Evolutionary conservation across 495 filamentous ascomycete genomes (phyloP), one percentile per base, ranked within the genome.

Genomic region (Penicillium turbatum): DNA sequence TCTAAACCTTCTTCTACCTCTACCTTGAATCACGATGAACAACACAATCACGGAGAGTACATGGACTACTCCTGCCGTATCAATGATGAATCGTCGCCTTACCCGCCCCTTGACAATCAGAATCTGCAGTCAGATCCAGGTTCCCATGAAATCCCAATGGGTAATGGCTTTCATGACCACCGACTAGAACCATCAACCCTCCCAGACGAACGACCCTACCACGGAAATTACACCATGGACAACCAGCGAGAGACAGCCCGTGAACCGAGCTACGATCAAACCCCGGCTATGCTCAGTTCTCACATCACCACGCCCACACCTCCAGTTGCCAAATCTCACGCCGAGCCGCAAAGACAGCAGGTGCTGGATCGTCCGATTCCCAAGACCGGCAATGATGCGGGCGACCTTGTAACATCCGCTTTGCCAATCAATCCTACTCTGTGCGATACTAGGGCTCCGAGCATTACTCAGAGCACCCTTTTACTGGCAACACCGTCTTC

Each of bases 1-100:
- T 63, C 63, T 40, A 53, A 56, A 10, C 61, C 57, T 48, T 66
- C 63, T 3, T 66, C 63, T 17, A 42, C 63, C 37, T 66, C 63
- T 2, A 66, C 63, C 16, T 42, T 66, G 49, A 66, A 66, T 36
- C 63, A 66, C 27, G 47, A 61, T 15, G 63, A 64, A 37, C 26
- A 53, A 13, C 38, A 57, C 3, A 34, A 30, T n/a, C 19, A 38
- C 13, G 26, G 30, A 19, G 27, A 24, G 16, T 43, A 32, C 40
- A 42, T 49, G 40, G 44, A 62, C 19, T 24, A 29, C 31, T 30
- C 31, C 12, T 5, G 35, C 16, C 27, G 19, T 10, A 21, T 38
- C 35, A 19, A 42, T 8, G 34, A 39, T 29, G 10, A 50, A 26
- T 19, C 34, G 9, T 32, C 16, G 13, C 36, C 46, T 5, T 24